Conservation (phyloP, 2,329 filamentous ascomycete genomes). For the Aspergillus piperis region DNA sequence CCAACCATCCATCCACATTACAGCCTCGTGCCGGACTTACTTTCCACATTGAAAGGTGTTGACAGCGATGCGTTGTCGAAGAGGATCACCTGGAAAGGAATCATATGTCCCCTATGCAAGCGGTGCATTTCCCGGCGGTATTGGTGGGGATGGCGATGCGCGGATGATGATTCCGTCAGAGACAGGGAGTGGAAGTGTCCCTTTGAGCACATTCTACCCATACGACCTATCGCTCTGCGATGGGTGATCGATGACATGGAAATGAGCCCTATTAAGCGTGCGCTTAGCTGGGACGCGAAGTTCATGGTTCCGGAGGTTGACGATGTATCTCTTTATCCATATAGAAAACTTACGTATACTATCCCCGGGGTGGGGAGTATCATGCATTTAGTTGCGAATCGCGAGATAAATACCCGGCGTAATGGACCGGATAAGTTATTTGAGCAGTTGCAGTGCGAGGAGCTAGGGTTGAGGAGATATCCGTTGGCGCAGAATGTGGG, state of each 20-base stretch:
- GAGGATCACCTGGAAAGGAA: conserved; percentile 59
- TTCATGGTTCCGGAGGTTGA: conserved; percentile 32
- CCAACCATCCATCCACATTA: conserved; percentile 40
- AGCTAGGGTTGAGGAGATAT: conserved; percentile 52
- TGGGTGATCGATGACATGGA: conserved; percentile 37
- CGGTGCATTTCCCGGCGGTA: conserved; percentile 62
- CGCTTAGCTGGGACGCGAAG: conserved; percentile 29
- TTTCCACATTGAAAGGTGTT: conserved; percentile 40
- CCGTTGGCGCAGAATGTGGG: conserved; percentile 35
- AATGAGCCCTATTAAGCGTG: conserved; percentile 30
- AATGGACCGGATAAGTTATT: conserved; percentile 66
- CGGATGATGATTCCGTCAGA: conserved; percentile 12
- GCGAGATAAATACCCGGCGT: conserved; percentile 51
- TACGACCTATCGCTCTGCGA: conserved; percentile 31
- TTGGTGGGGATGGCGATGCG: conserved; percentile 66
- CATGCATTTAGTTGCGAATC: conserved; percentile 60
- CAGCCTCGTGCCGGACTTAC: conserved; percentile 43
- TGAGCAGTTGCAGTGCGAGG: conserved; percentile 45
- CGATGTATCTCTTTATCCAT: conserved; percentile 31
- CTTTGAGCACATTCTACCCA: conserved; percentile 43
- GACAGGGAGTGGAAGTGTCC: conserved; percentile 42
- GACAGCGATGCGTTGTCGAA: conserved; percentile 50
- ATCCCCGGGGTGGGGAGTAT: conserved; percentile 47
- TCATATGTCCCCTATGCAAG: conserved; percentile 66
- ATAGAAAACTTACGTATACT: conserved; percentile 36